Base-by-base conservation (phyloP, 257 asterid species). In the Verbascum thapsus region DNA sequence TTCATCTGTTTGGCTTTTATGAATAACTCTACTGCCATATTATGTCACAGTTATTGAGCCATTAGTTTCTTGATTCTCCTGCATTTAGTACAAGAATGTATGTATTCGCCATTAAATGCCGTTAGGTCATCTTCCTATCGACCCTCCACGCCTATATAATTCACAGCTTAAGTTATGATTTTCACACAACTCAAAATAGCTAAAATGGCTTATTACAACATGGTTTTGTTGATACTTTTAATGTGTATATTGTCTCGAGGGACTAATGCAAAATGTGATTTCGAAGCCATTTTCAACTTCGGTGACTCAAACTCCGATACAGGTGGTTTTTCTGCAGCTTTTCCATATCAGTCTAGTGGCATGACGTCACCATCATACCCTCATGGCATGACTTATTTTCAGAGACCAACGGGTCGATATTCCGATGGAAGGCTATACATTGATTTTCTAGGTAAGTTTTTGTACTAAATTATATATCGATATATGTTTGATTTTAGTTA, bases 251-350 rank as follows among this genome's bases (percentile, higher is more conserved):
- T 71, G 61, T 61, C 61, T 19, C 42, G 58, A 8, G 8, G 9
- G 19, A 53, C 57, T 38, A 55, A 75, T 34, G 83, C 83, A 32
- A 72, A 81, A 38, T 88, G 91, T 68, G 71, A 75, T 6, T 78
- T 72, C 10, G 63, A 81, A 67, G 95, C 82, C 47, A 78, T 86
- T 43, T 86, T 88, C 81, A 72, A 52, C 43, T 88, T 88, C 32
- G 96, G 96, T 0, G 96, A 88, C 69, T 88, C 95, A 2, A 85
- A 85, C 42, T 61, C 96, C 0, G 95, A 86, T 53, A 83, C 90
- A 0, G 88, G 95, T 9, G 92, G 96, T 5, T 86, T 78, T 22
- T 74, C 45, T 49, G 72, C 89, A 2, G 94, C 91, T 5, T 90
- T 88, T 41, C 96, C 96, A 30, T 66, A 88, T 30, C 87, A 79